Evolutionary conservation across 345 rosid genomes (phyloP), one percentile per base, ranked within the genome.

Genomic region (Gynandropsis gynandra): DNA sequence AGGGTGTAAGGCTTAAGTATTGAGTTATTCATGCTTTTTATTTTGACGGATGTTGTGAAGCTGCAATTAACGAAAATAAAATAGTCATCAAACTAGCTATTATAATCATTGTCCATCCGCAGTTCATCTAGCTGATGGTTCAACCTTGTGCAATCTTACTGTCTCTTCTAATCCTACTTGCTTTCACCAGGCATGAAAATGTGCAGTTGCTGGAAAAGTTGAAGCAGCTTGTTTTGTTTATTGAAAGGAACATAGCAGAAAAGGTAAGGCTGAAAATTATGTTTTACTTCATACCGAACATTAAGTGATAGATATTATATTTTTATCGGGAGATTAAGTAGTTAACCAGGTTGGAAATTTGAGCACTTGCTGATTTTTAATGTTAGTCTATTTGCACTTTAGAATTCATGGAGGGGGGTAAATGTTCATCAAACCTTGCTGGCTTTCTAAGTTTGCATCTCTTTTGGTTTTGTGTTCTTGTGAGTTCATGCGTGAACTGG

Each of bases 211-310:
- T 92, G 73, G 97, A 92, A 59, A 87, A 87, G 58, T 59, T 92
- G 88, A 92, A 85, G 71, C 98, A 92, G 54, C 76, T 92, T 77
- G 84, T 64, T 44, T 46, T 92, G 61, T 92, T 85, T 64, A 69
- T 87, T 36, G 97, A 80, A 57, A 79, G 80, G 72, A 85, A 72
- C 29, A 62, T 92, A 73, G 98, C 77, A 59, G 78, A 74, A 21
- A 85, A 89, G 95, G 98, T 92, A 73, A 65, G 64, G 40, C 46
- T 53, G 11, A 52, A n/a, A 52, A 47, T 20, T 29, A 65, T 16
- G 19, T 33, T 37, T 13, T 31, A 50, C 47, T 42, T 32, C 32
- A 11, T 51, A 35, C 50, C 32, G 59, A 39, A 38, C 31, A 37
- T 44, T 45, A 34, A 16, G 49, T 47, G n/a, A n/a, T n/a, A n/a